These are phyloP conservation scores for Marasmius sp. DNA, from an alignment of 1,284 basidiomycete genomes.

Conservation along the genomic window DNA sequence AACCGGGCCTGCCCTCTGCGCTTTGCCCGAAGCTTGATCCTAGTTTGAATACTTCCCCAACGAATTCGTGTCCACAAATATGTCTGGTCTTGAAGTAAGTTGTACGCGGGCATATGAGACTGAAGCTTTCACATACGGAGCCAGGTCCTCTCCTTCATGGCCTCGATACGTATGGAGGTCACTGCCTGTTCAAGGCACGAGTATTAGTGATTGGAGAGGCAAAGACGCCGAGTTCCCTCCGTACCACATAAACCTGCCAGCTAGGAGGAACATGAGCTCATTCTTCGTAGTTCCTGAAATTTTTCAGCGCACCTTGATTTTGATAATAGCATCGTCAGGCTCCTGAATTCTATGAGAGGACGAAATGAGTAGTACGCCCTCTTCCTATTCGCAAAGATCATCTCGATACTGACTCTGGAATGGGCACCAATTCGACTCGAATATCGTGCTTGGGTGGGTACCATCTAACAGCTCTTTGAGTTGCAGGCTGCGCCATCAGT, in stretches of 20 bases:
- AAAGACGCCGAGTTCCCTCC: neutral
- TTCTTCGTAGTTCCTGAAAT: neutral
- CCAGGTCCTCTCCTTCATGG: conserved; percentile 36
- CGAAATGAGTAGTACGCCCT: no score
- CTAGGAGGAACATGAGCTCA: conserved; percentile 30
- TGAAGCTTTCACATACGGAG: conserved; percentile 23
- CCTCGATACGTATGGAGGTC: conserved; percentile 83
- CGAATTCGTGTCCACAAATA: conserved; percentile 80
- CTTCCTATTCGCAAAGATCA: neutral
- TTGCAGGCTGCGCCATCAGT: neutral
- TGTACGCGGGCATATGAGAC: neutral
- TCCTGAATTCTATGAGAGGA: conserved; percentile 52
- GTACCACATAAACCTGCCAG: conserved; percentile 72
- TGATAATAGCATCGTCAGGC: conserved; percentile 75
- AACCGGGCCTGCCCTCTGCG: conserved; percentile 48
- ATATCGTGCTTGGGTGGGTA: conserved; percentile 70
- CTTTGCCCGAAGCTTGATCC: conserved; percentile 59
- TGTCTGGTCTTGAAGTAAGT: conserved; percentile 37
- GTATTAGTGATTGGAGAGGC: neutral
- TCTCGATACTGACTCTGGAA: conserved; percentile 46
- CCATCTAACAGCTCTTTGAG: conserved; percentile 48
- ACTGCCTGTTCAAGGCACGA: conserved; percentile 40
- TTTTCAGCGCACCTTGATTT: conserved; percentile 52
- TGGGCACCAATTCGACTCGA: conserved; percentile 56
- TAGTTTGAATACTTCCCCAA: conserved; percentile 75